phyloP scores from a whole-genome alignment of 1,139 yeast genomes.

The Taphrina confusa region DNA sequence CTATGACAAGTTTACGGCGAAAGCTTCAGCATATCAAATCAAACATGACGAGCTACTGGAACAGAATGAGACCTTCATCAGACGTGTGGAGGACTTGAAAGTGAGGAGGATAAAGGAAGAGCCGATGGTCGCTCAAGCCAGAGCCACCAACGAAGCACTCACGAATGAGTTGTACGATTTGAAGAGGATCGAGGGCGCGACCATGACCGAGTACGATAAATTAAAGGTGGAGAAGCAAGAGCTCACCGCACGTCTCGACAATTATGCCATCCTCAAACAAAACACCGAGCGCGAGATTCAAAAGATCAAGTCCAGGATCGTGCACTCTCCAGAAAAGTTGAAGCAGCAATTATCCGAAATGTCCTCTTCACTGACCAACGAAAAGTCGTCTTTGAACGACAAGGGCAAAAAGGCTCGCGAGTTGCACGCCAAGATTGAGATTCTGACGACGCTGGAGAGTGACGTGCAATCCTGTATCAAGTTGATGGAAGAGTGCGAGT shows the following conservation, averaged over 20 bases:
- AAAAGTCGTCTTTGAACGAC: slow-evolving; percentile 50
- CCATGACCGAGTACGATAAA: slow-evolving; percentile 65
- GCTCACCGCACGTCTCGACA: slow-evolving; percentile 54
- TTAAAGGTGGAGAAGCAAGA: slow-evolving; percentile 65
- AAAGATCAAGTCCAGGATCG: slow-evolving; percentile 60
- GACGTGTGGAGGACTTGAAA: slow-evolving; percentile 43
- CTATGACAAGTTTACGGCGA: slow-evolving; percentile 61
- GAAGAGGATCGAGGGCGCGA: slow-evolving; percentile 63
- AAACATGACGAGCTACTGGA: slow-evolving; percentile 27
- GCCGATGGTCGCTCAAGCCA: slow-evolving; percentile 52
- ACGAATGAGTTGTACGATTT: slow-evolving; percentile 66
- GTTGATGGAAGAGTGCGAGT: slow-evolving; percentile 58
- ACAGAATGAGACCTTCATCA: slow-evolving; percentile 41
- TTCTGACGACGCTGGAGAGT: slow-evolving; percentile 59
- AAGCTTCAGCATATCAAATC: slow-evolving; percentile 51
- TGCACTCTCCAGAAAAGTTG: slow-evolving; percentile 63
- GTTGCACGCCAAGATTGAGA: slow-evolving; percentile 58
- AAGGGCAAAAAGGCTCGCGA: slow-evolving; percentile 57
- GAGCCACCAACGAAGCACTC: slow-evolving; percentile 59
- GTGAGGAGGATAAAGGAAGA: slow-evolving; percentile 42
- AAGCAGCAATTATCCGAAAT: slow-evolving; percentile 60
- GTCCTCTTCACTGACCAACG: slow-evolving; percentile 53
- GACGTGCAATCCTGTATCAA: slow-evolving; percentile 56
- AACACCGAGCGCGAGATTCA: slow-evolving; percentile 64
- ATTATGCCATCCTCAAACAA: slow-evolving; percentile 50